phyloP scores from a whole-genome alignment of 371 early-diverging fungal species.

The Zychaea mexicana region DNA sequence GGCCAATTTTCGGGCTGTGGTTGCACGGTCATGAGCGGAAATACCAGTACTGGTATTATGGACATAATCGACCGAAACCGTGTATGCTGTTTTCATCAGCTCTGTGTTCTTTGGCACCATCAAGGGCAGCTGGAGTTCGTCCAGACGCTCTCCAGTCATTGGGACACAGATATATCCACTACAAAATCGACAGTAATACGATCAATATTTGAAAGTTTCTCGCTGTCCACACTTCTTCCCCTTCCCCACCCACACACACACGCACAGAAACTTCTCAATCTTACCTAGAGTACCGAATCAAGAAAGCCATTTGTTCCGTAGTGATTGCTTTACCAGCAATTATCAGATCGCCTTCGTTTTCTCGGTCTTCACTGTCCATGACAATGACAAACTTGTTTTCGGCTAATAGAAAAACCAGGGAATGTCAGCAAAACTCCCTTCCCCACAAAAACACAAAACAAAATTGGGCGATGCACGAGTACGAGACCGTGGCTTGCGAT shows the following conservation, averaged over 20 bases:
- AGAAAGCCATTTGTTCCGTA: slow-evolving; percentile 90
- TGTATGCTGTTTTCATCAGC: slow-evolving; percentile 90
- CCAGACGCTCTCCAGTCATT: slow-evolving; percentile 72
- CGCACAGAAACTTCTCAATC: too few relatives aligned
- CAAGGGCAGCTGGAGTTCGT: slow-evolving; percentile 83
- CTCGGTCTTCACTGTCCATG: slow-evolving; percentile 95
- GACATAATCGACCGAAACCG: slow-evolving; percentile 85
- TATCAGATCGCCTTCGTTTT: slow-evolving; percentile 97
- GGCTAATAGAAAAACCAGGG: slow-evolving; percentile 22
- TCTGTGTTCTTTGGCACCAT: slow-evolving; percentile 95
- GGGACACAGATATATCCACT: slow-evolving; percentile 95
- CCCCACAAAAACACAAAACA: too few relatives aligned
- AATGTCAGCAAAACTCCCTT: background rate
- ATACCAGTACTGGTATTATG: slow-evolving; percentile 94
- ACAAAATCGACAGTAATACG: background rate
- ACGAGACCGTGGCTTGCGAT: background rate
- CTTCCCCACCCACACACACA: background rate
- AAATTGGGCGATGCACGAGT: background rate
- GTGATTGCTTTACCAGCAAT: slow-evolving; percentile 91
- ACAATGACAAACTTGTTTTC: slow-evolving; percentile 85
- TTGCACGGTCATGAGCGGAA: slow-evolving; percentile 88
- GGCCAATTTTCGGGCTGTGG: slow-evolving; percentile 81
- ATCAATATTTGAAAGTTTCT: too few relatives aligned
- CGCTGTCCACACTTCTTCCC: background rate
- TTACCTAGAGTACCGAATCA: slow-evolving; percentile 89